A percentile compares a stretch with the other conserved stretches of the same genome.
phyloP scores from a whole-genome alignment of 2,329 filamentous ascomycete species.

The Paraphaeosphaeria sporulosa region DNA sequence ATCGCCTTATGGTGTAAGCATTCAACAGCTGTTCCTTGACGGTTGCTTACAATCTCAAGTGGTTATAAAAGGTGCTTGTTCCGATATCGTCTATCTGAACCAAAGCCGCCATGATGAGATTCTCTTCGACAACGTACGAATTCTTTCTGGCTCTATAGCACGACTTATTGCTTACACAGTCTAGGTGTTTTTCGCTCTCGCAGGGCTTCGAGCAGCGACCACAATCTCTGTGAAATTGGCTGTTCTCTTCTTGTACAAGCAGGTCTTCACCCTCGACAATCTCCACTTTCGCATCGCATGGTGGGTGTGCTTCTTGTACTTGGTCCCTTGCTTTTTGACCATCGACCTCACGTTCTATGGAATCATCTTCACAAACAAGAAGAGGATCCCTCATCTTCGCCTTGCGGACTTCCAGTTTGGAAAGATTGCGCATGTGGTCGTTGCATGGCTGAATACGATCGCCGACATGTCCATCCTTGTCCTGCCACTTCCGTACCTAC shows the following conservation, averaged over 20 bases:
- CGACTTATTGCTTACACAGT: not conserved
- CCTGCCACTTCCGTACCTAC: not conserved
- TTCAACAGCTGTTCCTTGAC: not conserved
- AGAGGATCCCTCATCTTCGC: not conserved
- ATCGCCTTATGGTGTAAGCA: constrained; percentile 2
- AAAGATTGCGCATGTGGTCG: not conserved
- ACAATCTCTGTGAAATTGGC: constrained; percentile 1
- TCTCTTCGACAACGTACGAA: not conserved
- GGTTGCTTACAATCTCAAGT: not conserved
- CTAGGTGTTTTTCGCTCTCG: constrained; percentile 6
- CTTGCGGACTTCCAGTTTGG: not conserved
- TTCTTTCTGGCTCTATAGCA: not conserved
- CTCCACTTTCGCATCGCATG: not conserved
- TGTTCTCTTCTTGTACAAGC: constrained; percentile 3
- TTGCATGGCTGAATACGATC: not conserved
- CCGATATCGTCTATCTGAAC: not conserved
- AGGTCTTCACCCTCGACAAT: constrained; percentile 1
- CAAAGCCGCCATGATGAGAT: not conserved
- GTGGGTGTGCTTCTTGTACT: constrained; percentile 1
- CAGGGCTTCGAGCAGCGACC: constrained; percentile 1
- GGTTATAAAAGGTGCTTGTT: constrained; percentile 3
- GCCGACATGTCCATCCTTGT: not conserved
- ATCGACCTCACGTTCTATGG: constrained; percentile 3
- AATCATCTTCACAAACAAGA: not conserved
- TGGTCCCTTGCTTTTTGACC: constrained; percentile 4